These are phyloP conservation scores for Auriscalpium microsporum DNA, from an alignment of 768 basidiomycete species.

Conservation along the genomic window DNA sequence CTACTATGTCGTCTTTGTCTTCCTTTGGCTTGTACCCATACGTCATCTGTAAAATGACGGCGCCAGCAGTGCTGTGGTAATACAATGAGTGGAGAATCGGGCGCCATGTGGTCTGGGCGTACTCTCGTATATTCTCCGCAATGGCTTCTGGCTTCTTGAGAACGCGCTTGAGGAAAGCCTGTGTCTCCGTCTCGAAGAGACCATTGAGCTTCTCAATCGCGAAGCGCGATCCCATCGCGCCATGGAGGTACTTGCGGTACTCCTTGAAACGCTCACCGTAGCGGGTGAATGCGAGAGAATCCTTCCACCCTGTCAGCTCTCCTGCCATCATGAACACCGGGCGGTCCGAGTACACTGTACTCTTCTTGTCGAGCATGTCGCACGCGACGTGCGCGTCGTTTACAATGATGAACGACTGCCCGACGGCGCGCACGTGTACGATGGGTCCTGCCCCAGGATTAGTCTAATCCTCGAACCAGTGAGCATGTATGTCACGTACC, in stretches of 20 bases:
- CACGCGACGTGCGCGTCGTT: slow-evolving; percentile 32
- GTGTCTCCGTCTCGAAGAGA: slow-evolving; percentile 9
- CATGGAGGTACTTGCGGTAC: slow-evolving; percentile 37
- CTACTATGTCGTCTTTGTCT: slow-evolving; percentile 20
- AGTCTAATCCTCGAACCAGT: too few relatives aligned
- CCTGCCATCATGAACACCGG: slow-evolving; percentile 43
- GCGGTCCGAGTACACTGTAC: slow-evolving; percentile 39
- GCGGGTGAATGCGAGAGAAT: slow-evolving; percentile 34
- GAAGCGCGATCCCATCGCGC: slow-evolving; percentile 27
- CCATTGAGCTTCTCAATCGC: neutral
- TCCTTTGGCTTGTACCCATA: slow-evolving; percentile 22
- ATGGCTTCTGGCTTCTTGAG: slow-evolving; percentile 3
- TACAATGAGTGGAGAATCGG: too few relatives aligned
- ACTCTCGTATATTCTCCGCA: slow-evolving; percentile 2
- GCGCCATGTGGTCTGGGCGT: neutral
- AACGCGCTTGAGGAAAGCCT: slow-evolving; percentile 3
- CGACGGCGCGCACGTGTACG: slow-evolving; percentile 16
- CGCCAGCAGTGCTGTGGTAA: slow-evolving; percentile 18
- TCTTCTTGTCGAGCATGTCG: slow-evolving; percentile 41
- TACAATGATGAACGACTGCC: slow-evolving; percentile 39
- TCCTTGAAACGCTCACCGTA: slow-evolving; percentile 37
- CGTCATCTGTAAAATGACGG: slow-evolving; percentile 20
- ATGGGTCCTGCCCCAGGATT: slow-evolving; percentile 1
- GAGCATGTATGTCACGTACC: too few relatives aligned
- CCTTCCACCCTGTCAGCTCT: slow-evolving; percentile 34